Percentiles rank a stretch among this genome's conserved stretches.
These are phyloP conservation scores for Terfezia claveryi DNA, from an alignment of 495 filamentous ascomycete genomes.

Conservation along the genomic window DNA sequence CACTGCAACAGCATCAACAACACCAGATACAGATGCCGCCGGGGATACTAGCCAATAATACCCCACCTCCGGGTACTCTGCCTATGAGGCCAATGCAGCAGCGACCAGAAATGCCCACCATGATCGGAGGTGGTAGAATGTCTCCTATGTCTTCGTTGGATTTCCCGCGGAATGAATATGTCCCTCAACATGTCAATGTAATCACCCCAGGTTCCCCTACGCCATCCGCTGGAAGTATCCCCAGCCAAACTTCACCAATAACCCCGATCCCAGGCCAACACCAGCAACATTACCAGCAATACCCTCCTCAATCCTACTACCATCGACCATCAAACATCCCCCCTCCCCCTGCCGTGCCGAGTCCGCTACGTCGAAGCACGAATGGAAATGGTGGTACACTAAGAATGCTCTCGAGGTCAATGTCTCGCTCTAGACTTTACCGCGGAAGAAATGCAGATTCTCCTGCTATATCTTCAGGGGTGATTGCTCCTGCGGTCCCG, in stretches of 20 bases:
- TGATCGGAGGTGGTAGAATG: background rate
- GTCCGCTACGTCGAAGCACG: slow-evolving; percentile 3
- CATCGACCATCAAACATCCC: slow-evolving; percentile 11
- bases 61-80: background rate
- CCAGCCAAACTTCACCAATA: background rate
- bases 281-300: slow-evolving; percentile 2
- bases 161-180: background rate
- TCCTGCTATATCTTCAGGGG: background rate
- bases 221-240: background rate
- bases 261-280: background rate
- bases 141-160: background rate
- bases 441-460: slow-evolving; percentile 5
- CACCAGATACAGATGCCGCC: background rate
- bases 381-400: slow-evolving; percentile 1
- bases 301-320: slow-evolving; percentile 14
- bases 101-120: background rate
- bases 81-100: background rate
- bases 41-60: background rate
- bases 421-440: background rate
- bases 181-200: too few relatives aligned
- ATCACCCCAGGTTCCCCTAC: background rate
- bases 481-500: too few relatives aligned
- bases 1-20: background rate
- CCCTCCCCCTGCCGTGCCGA: background rate
- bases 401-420: slow-evolving; percentile 2